Percentiles rank a stretch among this genome's conserved stretches.
These are phyloP conservation scores for Rhodotorula sp. DNA, from an alignment of 1,284 basidiomycete species.

Conservation along the genomic window DNA sequence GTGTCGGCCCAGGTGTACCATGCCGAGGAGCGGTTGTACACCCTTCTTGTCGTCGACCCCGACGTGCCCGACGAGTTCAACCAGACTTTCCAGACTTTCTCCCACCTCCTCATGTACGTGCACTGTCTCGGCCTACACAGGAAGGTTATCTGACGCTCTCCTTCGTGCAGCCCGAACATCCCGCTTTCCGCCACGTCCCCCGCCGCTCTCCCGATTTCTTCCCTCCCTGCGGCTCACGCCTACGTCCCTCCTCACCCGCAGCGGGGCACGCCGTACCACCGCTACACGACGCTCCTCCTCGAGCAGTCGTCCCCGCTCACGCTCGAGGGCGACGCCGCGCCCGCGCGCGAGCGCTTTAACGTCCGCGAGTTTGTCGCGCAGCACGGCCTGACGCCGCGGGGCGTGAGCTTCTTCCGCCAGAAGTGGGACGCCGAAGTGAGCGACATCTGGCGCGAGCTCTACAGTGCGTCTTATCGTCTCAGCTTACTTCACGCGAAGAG, in stretches of 20 bases:
- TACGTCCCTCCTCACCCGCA: slow-evolving; percentile 88
- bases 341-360: slow-evolving; percentile 63
- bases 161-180: slow-evolving; percentile 69
- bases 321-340: slow-evolving; percentile 52
- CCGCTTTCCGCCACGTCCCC: slow-evolving; percentile 64
- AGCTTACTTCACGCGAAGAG: too few relatives aligned
- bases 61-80: slow-evolving; percentile 75
- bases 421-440: slow-evolving; percentile 71
- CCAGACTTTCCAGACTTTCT: slow-evolving; percentile 67
- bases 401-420: slow-evolving; percentile 79
- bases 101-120: slow-evolving; percentile 78
- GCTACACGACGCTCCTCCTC: slow-evolving; percentile 74
- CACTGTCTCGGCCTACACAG: slow-evolving; percentile 10
- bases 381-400: slow-evolving; percentile 61
- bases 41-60: slow-evolving; percentile 82
- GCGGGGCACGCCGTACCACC: slow-evolving; percentile 78
- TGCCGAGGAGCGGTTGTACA: slow-evolving; percentile 77
- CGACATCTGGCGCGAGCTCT: slow-evolving; percentile 64
- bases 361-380: slow-evolving; percentile 63
- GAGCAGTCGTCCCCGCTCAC: slow-evolving; percentile 60
- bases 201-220: slow-evolving; percentile 52
- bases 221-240: slow-evolving; percentile 53
- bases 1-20: slow-evolving; percentile 76
- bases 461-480: slow-evolving; percentile 60
- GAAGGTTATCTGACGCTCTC: neutral